Percentiles rank a stretch among this genome's conserved stretches.
Conservation (phyloP, 192 early-diverging fungal species). For the Coemansia sp. region DNA sequence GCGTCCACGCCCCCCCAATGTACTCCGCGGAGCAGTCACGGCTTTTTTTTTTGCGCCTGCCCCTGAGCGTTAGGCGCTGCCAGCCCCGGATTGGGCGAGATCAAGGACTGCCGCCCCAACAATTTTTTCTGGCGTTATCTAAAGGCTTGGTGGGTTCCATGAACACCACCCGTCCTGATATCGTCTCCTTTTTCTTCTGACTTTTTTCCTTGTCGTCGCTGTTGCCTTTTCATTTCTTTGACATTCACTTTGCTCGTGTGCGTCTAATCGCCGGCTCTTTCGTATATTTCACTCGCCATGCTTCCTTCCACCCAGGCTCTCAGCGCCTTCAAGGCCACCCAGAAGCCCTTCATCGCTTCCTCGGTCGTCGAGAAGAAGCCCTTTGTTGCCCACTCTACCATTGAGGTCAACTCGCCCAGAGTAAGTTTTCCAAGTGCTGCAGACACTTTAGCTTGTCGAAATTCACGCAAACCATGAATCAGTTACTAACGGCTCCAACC, state of each 20-base stretch:
- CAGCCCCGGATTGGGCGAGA: constrained; percentile 7
- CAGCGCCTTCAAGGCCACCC: constrained; percentile 51
- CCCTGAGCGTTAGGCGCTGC: constrained; percentile 1
- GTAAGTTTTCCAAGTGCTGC: constrained; percentile 27
- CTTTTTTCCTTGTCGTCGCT: background rate
- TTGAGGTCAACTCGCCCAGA: constrained; percentile 58
- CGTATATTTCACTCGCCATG: constrained; percentile 15
- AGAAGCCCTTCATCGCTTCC: constrained; percentile 55
- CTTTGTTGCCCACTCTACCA: constrained; percentile 52
- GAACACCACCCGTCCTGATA: background rate
- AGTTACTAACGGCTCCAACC: background rate
- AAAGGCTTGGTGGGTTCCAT: background rate
- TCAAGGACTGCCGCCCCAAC: background rate
- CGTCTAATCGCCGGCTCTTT: constrained; percentile 9
- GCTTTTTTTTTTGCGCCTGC: background rate
- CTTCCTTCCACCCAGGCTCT: constrained; percentile 51
- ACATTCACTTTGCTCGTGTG: constrained; percentile 16
- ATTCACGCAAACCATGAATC: background rate
- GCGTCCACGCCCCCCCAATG: background rate
- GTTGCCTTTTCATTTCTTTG: constrained; percentile 9
- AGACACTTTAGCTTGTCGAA: background rate
- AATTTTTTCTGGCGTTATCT: constrained; percentile 8
- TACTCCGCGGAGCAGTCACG: constrained; percentile 2
- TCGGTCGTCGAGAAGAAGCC: constrained; percentile 53
- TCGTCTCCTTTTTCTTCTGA: background rate